Evolutionary conservation across 148 eudicot species (phyloP), one percentile per base, ranked within the genome.

Genomic region (Fagopyrum esculentum): DNA sequence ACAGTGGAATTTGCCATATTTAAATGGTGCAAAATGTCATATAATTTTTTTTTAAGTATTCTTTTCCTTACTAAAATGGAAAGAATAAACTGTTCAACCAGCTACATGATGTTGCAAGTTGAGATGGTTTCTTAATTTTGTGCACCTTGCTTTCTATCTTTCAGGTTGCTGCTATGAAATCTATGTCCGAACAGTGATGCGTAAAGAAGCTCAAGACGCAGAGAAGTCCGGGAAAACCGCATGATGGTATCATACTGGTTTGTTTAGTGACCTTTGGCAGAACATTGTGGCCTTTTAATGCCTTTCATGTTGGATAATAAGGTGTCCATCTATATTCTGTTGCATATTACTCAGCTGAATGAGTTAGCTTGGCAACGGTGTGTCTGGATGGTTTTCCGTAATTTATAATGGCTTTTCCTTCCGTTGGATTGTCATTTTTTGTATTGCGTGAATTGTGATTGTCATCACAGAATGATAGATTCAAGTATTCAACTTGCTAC

Each of bases 141-240:
- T 77, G 80, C 46, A 17, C 40, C 40, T 4, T 73, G 64, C 19
- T 74, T 16, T 49, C 12, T 43, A 7, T 55, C 44, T 61, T 75
- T 29, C 90, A 93, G 98, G 98, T 78, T 91, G 91, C 79, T 91
- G 92, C 86, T 91, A 93, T 72, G 97, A 91, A 83, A 79, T 93
- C 75, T 93, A 91, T 76, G 94, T 89, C 30, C 85, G 75, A 83
- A 79, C 97, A 22, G 78, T 80, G 52, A 82, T 73, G 78, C 83
- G 89, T 47, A 86, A 86, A 81, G 92, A 87, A 77, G 90, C 91
- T 71, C 75, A 82, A 75, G 85, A 82, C 54, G 82, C 87, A 48
- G 82, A 13, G 4, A 15, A 13, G 0, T 66, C 71, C 8, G 45
- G 69, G 44, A 17, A 63, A 63, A 63, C 69, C 26, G 71, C 17